phyloP scores from a whole-genome alignment of 371 early-diverging fungal species.

The Actinomucor elegans region DNA sequence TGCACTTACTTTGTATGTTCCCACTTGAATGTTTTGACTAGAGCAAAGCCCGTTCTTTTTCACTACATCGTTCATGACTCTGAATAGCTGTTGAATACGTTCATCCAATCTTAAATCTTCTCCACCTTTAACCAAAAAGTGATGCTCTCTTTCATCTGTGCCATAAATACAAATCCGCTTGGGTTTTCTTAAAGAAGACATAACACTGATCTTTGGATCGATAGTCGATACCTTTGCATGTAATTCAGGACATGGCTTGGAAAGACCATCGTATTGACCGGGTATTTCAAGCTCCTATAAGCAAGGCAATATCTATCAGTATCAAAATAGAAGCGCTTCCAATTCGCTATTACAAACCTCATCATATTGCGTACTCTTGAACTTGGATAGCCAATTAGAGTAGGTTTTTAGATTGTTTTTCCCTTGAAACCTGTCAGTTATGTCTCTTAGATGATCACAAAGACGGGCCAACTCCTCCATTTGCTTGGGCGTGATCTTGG shows the following conservation, averaged over 20 bases:
- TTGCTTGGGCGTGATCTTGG: conserved; percentile 11
- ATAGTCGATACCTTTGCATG: conserved; percentile 64
- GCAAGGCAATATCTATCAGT: neutral
- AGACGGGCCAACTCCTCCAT: neutral
- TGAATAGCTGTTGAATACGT: conserved; percentile 75
- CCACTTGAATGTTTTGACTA: conserved; percentile 42
- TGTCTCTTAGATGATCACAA: neutral
- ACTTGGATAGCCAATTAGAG: conserved; percentile 68
- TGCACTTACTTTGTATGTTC: conserved; percentile 64
- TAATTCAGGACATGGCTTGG: conserved; percentile 47
- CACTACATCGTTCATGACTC: conserved; percentile 74
- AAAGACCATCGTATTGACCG: conserved; percentile 66
- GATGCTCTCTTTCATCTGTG: conserved; percentile 67
- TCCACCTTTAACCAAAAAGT: conserved; percentile 81
- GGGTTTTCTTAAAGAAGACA: conserved; percentile 73
- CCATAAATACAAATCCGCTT: conserved; percentile 73
- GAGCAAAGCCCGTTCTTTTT: conserved; percentile 53
- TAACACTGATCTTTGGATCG: conserved; percentile 60
- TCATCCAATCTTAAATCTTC: conserved; percentile 83
- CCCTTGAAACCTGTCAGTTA: neutral
- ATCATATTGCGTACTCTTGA: conserved; percentile 36
- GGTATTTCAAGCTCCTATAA: conserved; percentile 66
- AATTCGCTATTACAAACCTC: conserved; percentile 28
- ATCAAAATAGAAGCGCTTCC: no score
- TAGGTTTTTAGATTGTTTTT: conserved; percentile 49